These are phyloP conservation scores for Musa balbisiana DNA, from an alignment of 202 grass and related monocot genomes.

Conservation along the genomic window DNA sequence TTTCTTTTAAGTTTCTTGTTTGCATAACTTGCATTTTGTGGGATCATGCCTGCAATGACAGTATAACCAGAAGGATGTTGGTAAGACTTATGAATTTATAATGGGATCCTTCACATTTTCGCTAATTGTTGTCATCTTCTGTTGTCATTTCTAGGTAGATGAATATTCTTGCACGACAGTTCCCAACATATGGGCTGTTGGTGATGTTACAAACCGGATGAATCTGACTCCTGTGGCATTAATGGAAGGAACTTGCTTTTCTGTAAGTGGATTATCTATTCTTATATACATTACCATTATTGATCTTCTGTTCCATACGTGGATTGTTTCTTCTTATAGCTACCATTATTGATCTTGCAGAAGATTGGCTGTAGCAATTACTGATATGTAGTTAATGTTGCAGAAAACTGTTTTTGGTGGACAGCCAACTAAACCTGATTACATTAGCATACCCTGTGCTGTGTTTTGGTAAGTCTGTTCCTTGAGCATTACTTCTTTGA, in stretches of 20 bases:
- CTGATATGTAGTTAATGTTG: constrained; percentile 22
- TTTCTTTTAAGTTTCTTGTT: not conserved
- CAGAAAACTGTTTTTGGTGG: constrained; percentile 99
- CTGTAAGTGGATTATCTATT: constrained; percentile 44
- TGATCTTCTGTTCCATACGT: too few species aligned
- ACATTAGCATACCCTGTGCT: constrained; percentile 74
- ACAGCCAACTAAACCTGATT: constrained; percentile 69
- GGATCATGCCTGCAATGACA: not conserved
- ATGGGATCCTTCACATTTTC: not conserved
- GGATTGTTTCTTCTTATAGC: not conserved
- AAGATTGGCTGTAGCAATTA: not conserved
- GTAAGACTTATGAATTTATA: not conserved
- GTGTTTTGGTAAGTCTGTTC: constrained; percentile 59
- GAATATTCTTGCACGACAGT: constrained; percentile 66
- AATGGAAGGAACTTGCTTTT: constrained; percentile 94
- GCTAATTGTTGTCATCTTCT: not conserved
- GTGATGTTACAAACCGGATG: constrained; percentile 92
- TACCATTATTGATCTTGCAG: constrained; percentile 11
- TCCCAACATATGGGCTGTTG: constrained; percentile 87
- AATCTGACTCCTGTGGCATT: constrained; percentile 96
- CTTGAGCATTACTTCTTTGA: not conserved
- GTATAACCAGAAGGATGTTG: not conserved
- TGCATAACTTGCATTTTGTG: not conserved
- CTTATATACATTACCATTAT: not conserved
- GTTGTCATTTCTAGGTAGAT: constrained; percentile 58